phyloP scores from a whole-genome alignment of 2,329 filamentous ascomycete species.

The Madurella fahalii region DNA sequence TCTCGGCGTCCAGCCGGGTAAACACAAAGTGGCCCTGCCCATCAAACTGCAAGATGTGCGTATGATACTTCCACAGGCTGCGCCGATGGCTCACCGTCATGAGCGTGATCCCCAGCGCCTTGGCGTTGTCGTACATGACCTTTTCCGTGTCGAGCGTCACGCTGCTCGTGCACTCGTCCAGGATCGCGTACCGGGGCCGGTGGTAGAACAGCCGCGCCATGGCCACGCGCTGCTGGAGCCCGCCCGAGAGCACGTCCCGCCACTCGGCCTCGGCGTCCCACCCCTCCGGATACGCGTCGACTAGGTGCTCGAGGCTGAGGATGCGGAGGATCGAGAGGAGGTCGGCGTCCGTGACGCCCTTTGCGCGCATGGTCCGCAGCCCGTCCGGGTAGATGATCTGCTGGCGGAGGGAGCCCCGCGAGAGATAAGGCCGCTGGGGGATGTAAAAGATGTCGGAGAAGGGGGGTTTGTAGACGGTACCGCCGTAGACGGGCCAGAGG shows the following conservation, averaged over 20 bases:
- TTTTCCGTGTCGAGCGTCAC: conserved; percentile 95
- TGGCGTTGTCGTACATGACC: conserved; percentile 96
- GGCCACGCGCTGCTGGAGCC: conserved; percentile 90
- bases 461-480: conserved; percentile 84
- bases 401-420: conserved; percentile 84
- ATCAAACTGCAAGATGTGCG: conserved; percentile 91
- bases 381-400: conserved; percentile 96
- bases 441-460: conserved; percentile 98
- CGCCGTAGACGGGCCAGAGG: conserved; percentile 96
- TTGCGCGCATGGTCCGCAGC: conserved; percentile 78
- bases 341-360: conserved; percentile 76
- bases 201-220: conserved; percentile 97
- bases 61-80: conserved; percentile 95
- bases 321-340: conserved; percentile 71
- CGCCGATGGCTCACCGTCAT: conserved; percentile 94
- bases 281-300: conserved; percentile 69
- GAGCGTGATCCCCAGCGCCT: conserved; percentile 83
- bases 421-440: conserved; percentile 90
- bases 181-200: conserved; percentile 84
- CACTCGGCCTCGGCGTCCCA: conserved; percentile 97
- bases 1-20: conserved; percentile 82
- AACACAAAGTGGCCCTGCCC: conserved; percentile 91
- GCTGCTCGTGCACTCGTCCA: conserved; percentile 93
- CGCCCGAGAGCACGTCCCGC: conserved; percentile 88
- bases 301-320: conserved; percentile 78